Conservation (phyloP, 2,329 filamentous ascomycete genomes). For the Aureobasidium sp. region DNA sequence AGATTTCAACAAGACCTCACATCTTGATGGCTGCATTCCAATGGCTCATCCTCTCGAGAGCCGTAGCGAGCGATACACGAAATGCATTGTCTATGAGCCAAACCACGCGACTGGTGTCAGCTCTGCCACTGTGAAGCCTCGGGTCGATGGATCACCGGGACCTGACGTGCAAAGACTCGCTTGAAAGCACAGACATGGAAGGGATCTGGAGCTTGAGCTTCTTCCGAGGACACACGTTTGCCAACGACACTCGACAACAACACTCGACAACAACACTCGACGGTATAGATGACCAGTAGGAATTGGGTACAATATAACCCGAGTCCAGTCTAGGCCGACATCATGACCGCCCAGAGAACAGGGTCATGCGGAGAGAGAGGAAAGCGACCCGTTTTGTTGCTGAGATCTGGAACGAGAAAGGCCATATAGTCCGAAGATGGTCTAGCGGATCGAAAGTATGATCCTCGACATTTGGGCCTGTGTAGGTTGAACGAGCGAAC, state of each 20-base stretch:
- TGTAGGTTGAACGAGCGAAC: not conserved
- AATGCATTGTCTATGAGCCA: no score
- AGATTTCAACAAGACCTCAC: not conserved
- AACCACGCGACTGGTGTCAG: not conserved
- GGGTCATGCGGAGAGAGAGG: not conserved
- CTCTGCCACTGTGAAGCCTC: not conserved
- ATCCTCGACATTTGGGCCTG: not conserved
- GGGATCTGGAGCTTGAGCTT: constrained; percentile 9
- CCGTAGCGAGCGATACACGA: not conserved
- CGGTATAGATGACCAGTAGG: not conserved
- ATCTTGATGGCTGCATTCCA: not conserved
- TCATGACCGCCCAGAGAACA: not conserved
- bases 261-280: not conserved
- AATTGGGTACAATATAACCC: not conserved
- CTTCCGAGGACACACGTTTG: not conserved
- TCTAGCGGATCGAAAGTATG: not conserved
- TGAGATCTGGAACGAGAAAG: not conserved
- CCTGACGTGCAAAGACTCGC: constrained; percentile 5
- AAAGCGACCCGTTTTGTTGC: not conserved
- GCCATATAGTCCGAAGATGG: not conserved
- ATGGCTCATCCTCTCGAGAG: not conserved
- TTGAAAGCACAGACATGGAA: not conserved
- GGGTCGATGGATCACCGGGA: constrained; percentile 1
- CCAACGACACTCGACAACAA: not conserved
- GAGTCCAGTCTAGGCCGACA: not conserved